Conservation (phyloP, 495 filamentous ascomycete species). For the Xanthoparmelia taractica region DNA sequence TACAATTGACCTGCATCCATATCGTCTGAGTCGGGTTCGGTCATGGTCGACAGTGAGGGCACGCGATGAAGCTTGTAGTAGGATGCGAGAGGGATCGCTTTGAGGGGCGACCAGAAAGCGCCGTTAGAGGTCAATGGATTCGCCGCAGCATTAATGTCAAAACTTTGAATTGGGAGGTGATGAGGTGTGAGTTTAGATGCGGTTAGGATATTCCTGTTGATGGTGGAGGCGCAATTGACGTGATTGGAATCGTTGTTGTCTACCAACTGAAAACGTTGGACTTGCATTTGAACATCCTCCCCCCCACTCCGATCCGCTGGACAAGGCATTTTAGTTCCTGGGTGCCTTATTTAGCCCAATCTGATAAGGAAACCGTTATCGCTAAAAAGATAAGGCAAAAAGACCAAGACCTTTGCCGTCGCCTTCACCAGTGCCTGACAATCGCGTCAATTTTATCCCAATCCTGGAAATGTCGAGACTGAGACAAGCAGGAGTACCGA, state of each 20-base stretch:
- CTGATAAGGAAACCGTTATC: constrained; percentile 11
- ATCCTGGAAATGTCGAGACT: too few relatives aligned
- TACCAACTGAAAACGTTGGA: constrained; percentile 21
- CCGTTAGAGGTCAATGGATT: constrained; percentile 18
- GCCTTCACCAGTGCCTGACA: background rate
- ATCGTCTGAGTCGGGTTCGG: constrained; percentile 11
- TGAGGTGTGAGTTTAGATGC: constrained; percentile 27
- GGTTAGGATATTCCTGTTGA: constrained; percentile 18
- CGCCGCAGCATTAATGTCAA: constrained; percentile 14
- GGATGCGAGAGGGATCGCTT: constrained; percentile 26
- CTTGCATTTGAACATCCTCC: constrained; percentile 5
- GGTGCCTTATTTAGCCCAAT: background rate
- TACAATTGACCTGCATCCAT: constrained; percentile 20
- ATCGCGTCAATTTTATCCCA: too few relatives aligned
- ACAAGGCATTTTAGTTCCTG: constrained; percentile 10
- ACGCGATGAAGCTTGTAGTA: constrained; percentile 29
- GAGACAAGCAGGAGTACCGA: too few relatives aligned
- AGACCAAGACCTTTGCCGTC: background rate
- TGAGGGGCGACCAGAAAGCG: constrained; percentile 23
- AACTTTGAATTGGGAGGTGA: constrained; percentile 19
- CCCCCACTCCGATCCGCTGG: constrained; percentile 11
- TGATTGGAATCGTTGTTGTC: constrained; percentile 13
- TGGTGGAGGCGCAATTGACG: constrained; percentile 21
- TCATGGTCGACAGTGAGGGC: constrained; percentile 23
- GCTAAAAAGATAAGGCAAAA: constrained; percentile 4